A percentile compares a stretch with the other conserved stretches of the same genome.
Conservation (phyloP, 78 protist species). For the Bigelowiella natans region DNA sequence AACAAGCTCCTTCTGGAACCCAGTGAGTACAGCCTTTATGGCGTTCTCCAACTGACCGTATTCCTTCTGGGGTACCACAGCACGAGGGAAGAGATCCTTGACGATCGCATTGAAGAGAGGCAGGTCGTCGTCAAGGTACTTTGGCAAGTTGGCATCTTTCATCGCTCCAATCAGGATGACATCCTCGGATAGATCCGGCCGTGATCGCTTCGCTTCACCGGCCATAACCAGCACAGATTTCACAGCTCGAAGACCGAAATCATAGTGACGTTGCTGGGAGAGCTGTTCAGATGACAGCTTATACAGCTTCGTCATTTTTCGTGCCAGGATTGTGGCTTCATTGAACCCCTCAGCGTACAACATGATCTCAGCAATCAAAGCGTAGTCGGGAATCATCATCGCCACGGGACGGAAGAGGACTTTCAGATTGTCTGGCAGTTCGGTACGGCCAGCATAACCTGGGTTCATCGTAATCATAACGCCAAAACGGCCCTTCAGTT, state of each 20-base stretch:
- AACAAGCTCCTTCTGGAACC: neutral
- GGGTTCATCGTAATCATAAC: conserved; percentile 74
- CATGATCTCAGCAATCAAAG: conserved; percentile 59
- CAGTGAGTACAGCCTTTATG: neutral
- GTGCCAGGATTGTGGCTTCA: conserved; percentile 37
- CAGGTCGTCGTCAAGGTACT: conserved; percentile 64
- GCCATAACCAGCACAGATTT: conserved; percentile 59
- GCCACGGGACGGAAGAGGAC: conserved; percentile 58
- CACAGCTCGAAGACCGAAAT: conserved; percentile 72
- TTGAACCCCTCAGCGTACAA: conserved; percentile 55
- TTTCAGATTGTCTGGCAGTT: conserved; percentile 68
- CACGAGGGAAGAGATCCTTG: conserved; percentile 65
- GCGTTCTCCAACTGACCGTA: conserved; percentile 46
- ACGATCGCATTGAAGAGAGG: conserved; percentile 67
- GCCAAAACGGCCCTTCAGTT: conserved; percentile 34
- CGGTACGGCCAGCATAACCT: conserved; percentile 69
- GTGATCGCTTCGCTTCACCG: conserved; percentile 49
- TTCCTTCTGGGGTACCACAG: conserved; percentile 47
- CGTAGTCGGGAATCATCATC: conserved; percentile 66
- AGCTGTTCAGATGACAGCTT: conserved; percentile 61
- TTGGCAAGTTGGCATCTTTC: conserved; percentile 69
- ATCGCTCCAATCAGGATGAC: conserved; percentile 64
- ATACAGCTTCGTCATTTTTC: conserved; percentile 61
- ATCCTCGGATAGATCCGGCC: conserved; percentile 56
- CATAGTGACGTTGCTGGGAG: conserved; percentile 72